Evolutionary conservation across 2,329 filamentous ascomycete genomes (phyloP).

Genomic region (Plenodomus lindquistii): DNA sequence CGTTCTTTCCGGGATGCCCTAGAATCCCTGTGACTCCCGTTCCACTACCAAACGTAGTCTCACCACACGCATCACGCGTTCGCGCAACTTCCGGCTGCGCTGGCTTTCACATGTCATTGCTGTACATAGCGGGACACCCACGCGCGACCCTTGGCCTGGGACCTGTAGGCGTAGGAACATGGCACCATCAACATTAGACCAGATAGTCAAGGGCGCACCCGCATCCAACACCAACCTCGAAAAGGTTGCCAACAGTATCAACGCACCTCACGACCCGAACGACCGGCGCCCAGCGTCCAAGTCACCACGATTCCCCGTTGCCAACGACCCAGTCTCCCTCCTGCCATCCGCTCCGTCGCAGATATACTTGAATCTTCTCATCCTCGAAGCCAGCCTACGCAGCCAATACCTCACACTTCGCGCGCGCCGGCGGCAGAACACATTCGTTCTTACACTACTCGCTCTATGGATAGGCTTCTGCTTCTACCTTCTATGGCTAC

Average conservation of each 20-base stretch:
- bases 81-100: not conserved
- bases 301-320: slow-evolving; percentile 43
- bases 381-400: slow-evolving; percentile 91
- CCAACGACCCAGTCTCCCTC: slow-evolving; percentile 72
- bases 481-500: slow-evolving; percentile 86
- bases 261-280: slow-evolving; percentile 34
- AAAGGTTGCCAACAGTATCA: slow-evolving; percentile 10
- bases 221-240: slow-evolving; percentile 57
- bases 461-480: slow-evolving; percentile 82
- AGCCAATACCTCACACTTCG: slow-evolving; percentile 91
- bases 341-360: slow-evolving; percentile 90
- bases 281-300: slow-evolving; percentile 47
- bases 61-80: not conserved
- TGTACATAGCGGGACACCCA: not conserved
- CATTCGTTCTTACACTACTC: slow-evolving; percentile 84
- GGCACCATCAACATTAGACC: slow-evolving; percentile 64
- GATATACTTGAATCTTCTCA: slow-evolving; percentile 97
- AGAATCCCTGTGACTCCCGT: not conserved
- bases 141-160: not conserved
- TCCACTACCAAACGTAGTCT: not conserved
- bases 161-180: slow-evolving; percentile 3
- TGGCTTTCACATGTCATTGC: not conserved
- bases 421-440: slow-evolving; percentile 85
- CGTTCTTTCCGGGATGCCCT: not conserved
- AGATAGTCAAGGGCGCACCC: slow-evolving; percentile 88